Conservation (phyloP, 768 basidiomycete genomes). For the Macrolepiota albuminosa region DNA sequence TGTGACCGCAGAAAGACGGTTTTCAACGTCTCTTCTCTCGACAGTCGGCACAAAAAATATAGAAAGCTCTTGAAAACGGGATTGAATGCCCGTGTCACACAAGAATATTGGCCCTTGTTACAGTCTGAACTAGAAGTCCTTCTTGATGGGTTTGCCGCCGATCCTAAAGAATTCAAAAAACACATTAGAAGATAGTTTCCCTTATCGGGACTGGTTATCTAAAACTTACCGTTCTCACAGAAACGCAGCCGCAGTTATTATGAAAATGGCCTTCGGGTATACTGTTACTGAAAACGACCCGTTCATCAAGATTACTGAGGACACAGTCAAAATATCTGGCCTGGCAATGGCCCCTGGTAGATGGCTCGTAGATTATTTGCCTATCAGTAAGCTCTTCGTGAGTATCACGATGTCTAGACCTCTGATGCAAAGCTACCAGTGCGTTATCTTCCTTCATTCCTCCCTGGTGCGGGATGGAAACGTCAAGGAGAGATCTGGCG, state of each 20-base stretch:
- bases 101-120: constrained; percentile 29
- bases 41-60: constrained; percentile 34
- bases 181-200: constrained; percentile 33
- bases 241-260: constrained; percentile 33
- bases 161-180: constrained; percentile 26
- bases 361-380: constrained; percentile 41
- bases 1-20: constrained; percentile 36
- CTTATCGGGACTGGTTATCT: neutral
- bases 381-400: constrained; percentile 25
- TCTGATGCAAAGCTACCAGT: constrained; percentile 21
- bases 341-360: constrained; percentile 34
- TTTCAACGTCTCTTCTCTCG: constrained; percentile 38
- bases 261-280: constrained; percentile 42
- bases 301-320: constrained; percentile 35
- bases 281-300: constrained; percentile 29
- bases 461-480: constrained; percentile 47
- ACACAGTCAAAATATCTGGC: constrained; percentile 35
- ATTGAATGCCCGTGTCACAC: constrained; percentile 30
- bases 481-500: constrained; percentile 39
- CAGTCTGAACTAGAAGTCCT: constrained; percentile 31
- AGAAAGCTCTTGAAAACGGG: constrained; percentile 35
- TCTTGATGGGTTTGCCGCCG: constrained; percentile 25
- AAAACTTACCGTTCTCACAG: constrained; percentile 15
- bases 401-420: neutral
- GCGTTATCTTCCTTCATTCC: constrained; percentile 43